Evolutionary conservation across 768 basidiomycete species (phyloP), one percentile per base, ranked within the genome.

Genomic region (Filobasidium floriforme): DNA sequence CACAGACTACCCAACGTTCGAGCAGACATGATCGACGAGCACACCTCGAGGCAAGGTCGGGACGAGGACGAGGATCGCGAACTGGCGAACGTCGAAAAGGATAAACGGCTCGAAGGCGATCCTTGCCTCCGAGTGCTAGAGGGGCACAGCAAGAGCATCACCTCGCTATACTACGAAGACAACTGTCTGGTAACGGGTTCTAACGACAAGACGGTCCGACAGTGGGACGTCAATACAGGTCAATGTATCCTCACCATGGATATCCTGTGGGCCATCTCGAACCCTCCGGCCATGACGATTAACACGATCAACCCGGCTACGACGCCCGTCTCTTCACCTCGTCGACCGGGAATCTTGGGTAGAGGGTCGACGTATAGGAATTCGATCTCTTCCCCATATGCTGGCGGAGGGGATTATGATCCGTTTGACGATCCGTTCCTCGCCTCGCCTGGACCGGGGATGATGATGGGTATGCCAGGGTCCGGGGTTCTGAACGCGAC

Each of bases 231-330:
- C 62, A 85, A 85, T 22, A 98, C 96, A 0, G 96, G 94, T 7
- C 96, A 98, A 82, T 99, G 96, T 79, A 88, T 98, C 55, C 88
- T 96, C 82, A 94, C 94, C 26, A 99, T 99, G 96, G 96, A 99
- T 79, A 96, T 99, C 69, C 86, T 99, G 28, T 99, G 96, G 96
- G 96, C 94, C 1, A 94, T 98, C 71, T 92, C 91, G 11, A 94
- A 98, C 79, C 87, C 92, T 1, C 83, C 87, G 7, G 72, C 77
- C 1, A 59, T 49, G 22, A 65, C 59, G n/a, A 26, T 65, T 7
- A 59, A 65, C n/a, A 65, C 64, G 9, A 59, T 66, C 41, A 54
- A 61, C 49, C 59, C 59, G 11, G 59, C 59, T 32, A 62, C 65
- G 73, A 18, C 65, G 22, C 65, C 75, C 69, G 18, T 59, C 7